Base-by-base conservation (phyloP, 331 rosid genomes). In the Dryas integrifolia region DNA sequence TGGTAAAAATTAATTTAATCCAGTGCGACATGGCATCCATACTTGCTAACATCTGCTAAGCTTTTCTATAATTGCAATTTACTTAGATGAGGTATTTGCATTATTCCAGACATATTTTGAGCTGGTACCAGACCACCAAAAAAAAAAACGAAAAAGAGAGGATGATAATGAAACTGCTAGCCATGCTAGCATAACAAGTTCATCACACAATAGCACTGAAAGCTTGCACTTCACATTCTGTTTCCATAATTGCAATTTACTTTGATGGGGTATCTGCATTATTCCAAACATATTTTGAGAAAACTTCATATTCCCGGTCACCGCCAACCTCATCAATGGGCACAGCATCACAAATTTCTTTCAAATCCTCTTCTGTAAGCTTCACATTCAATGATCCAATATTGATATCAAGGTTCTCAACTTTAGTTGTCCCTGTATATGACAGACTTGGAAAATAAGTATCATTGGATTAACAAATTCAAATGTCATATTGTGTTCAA, bases 381-480 rank as follows among this genome's bases (percentile, higher is more conserved):
- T 81, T 81, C 65, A 88, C 80, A 10, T 24, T 50, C 86, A 86
- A 64, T 53, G 88, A 88, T 75, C 86, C 87, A 62, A 90, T 63
- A 79, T 90, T 88, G 91, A 45, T 80, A 35, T 82, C 88, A 49
- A 90, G 85, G 83, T 90, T 86, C 81, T 68, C 76, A 68, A 85
- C 57, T 65, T 83, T 85, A 45, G 91, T 88, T 21, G 96, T 86
- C 67, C 93, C 93, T 88, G 58, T 62, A 70, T 6, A 46, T 56
- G 21, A 57, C 56, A 63, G 40, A 5, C 12, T 14, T 50, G 4
- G 44, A 41, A 58, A 9, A 2, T 6, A 7, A 15, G 14, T 6
- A 58, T 24, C 24, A 7, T 5, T 46, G 10, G 46, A 15, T 24
- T 44, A 15, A 51, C 46, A n/a, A 53, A 12, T 10, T 18, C 18